phyloP scores from a whole-genome alignment of 2,329 filamentous ascomycete genomes.

The Karstenula rhodostoma region DNA sequence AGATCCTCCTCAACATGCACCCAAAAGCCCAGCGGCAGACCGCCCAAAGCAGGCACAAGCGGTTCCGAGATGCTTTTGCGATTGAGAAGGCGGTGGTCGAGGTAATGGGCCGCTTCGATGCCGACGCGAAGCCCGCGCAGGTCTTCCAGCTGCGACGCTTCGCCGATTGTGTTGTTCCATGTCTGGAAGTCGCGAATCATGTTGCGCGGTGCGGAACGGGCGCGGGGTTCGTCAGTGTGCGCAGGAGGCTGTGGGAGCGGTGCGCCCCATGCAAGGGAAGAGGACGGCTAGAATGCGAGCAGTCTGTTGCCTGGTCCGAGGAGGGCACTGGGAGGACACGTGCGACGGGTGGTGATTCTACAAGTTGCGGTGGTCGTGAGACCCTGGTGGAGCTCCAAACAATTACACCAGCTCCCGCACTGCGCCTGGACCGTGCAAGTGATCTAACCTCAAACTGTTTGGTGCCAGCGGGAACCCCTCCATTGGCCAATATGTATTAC shows the following conservation, averaged over 20 bases:
- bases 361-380: constrained; percentile 2
- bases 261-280: constrained; percentile 1
- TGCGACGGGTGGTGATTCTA: background rate
- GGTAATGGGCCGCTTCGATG: constrained; percentile 89
- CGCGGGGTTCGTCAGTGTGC: constrained; percentile 3
- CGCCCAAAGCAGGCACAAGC: constrained; percentile 87
- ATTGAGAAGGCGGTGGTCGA: constrained; percentile 73
- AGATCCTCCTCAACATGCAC: constrained; percentile 80
- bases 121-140: constrained; percentile 79
- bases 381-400: constrained; percentile 6
- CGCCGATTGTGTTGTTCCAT: constrained; percentile 63
- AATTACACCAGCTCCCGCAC: constrained; percentile 5
- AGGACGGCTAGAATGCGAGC: background rate
- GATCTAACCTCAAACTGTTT: background rate
- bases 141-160: constrained; percentile 70
- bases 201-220: constrained; percentile 20
- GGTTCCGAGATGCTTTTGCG: constrained; percentile 73
- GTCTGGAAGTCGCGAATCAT: constrained; percentile 62
- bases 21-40: constrained; percentile 81
- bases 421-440: constrained; percentile 10
- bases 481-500: constrained; percentile 1
- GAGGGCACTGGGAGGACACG: background rate
- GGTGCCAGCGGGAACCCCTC: constrained; percentile 5
- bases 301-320: background rate
- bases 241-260: background rate